Percentiles rank a stretch among this genome's conserved stretches.
phyloP scores from a whole-genome alignment of 371 early-diverging fungal genomes.

The Synchytrium microbalum region DNA sequence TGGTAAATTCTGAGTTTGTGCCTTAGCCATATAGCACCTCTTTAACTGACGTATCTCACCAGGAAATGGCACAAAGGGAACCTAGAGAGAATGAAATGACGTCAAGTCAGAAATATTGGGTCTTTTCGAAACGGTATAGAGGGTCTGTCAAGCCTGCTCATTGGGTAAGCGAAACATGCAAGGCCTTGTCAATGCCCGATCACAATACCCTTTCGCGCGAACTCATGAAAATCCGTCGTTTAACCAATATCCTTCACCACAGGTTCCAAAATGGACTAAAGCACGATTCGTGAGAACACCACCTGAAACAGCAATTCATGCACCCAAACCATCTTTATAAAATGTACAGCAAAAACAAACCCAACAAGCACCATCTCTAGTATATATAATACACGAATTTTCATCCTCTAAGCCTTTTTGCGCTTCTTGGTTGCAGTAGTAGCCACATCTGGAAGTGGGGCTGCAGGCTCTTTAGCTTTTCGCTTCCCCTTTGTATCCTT shows the following conservation, averaged over 20 bases:
- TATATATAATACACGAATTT: too few species aligned
- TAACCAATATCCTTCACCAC: too few species aligned
- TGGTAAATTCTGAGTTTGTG: constrained; percentile 42
- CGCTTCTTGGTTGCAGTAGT: not conserved
- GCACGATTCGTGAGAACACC: not conserved
- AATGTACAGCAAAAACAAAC: not conserved
- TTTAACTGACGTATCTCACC: not conserved
- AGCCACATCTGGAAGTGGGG: not conserved
- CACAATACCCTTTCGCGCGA: too few species aligned
- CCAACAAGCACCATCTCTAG: not conserved
- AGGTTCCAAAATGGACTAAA: not conserved
- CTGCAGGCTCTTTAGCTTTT: not conserved
- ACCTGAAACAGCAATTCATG: not conserved
- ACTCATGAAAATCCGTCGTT: too few species aligned
- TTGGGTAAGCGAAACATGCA: constrained; percentile 81
- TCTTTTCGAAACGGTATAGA: constrained; percentile 68
- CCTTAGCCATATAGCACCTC: constrained; percentile 1
- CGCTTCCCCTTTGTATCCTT: not conserved
- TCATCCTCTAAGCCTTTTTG: not conserved
- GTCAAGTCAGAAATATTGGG: constrained; percentile 87
- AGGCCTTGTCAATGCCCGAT: constrained; percentile 52
- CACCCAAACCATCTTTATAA: not conserved
- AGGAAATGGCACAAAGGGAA: constrained; percentile 60
- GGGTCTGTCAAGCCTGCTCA: constrained; percentile 89
- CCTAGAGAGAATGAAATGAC: constrained; percentile 82